Evolutionary conservation across 2,329 filamentous ascomycete genomes (phyloP), one percentile per base, ranked within the genome.

Genomic region (Cladosporium sp.): DNA sequence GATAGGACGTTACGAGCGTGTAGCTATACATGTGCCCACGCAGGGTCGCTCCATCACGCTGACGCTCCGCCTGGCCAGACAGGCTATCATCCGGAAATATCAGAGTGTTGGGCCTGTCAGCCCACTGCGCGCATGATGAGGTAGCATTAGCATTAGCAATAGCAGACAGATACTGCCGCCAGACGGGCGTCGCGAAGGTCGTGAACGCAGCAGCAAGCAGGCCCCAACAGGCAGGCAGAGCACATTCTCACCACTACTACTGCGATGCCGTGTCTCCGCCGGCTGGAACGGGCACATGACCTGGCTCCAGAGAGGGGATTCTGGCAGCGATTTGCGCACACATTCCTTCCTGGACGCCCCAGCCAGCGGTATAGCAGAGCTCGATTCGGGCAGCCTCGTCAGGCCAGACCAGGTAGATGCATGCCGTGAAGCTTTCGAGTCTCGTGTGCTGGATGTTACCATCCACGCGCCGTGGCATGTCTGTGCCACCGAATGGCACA

Each of bases 401-500:
- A 55, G 30, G 52, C 52, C 52, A 55, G 28, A 32, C 52, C 52
- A 55, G 26, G 15, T 18, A 21, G 34, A 54, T 38, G 60, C 32
- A 55, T 54, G 61, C 34, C 34, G 61, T 57, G 36, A 64, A 32
- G 34, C 36, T 49, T 59, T n/a, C 57, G 12, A 47, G 34, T 55
- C 34, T 58, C 55, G 32, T 41, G 55, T 28, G 34, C 34, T 41
- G 30, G 32, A 59, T 59, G 57, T 21, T 8, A 59, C 57, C 57
- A 21, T 64, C 51, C 61, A 64, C 61, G 61, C 34, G 51, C 61
- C 26, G 61, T 32, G n/a, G 18, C 49, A 28, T 47, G 49, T 64
- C 61, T 64, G 61, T 64, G 61, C 61, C 49, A 59, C 15, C 36
- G 15, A 24, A 41, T 30, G 24, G 34, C 38, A n/a, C 57, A 24